Evolutionary conservation across 768 basidiomycete species (phyloP), one percentile per base, ranked within the genome.

Genomic region (Xerocomellus chrysenteron): DNA sequence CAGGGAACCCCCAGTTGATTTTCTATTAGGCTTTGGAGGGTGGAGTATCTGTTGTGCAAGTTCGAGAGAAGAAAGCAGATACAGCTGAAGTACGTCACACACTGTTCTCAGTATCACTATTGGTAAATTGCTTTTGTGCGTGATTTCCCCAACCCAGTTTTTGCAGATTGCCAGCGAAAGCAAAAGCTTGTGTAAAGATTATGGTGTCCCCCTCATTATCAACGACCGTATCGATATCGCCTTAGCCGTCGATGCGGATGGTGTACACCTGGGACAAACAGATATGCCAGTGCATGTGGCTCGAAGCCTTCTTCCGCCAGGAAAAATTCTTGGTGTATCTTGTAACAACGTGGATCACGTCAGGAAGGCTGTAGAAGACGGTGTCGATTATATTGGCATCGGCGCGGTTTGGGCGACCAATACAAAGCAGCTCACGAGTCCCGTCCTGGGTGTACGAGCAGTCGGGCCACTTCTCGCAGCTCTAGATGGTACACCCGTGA

Each of bases 181-280:
- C 16, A 91, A 94, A 68, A 75, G 64, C 17, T 71, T 98, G 6
- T 94, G 91, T 64, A 80, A 84, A 60, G 80, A 80, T 72, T 88
- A 92, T 78, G 78, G 81, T 41, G 82, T 96, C 30, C 94, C 93
- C 0, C 74, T 97, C 5, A 76, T 98, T 56, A 90, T 98, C 73
- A 92, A 94, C 67, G 90, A 92, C 70, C 83, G 93, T 12, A 77
- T 96, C 55, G 95, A 97, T 64, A 84, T 98, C 24, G 92, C 90
- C 10, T 78, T 94, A 21, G 90, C 91, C 8, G 75, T 91, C 21
- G 76, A 82, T 43, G 87, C 87, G 3, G 81, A 82, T 44, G 94
- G 94, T 16, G 85, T 96, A 12, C 95, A 98, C 68, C 76, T 97
- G 43, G 95, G 95, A 7, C 95, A 97, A 73, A 80, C 83, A 0